Base-by-base conservation (phyloP, 2,329 filamentous ascomycete genomes). In the Venturia oleaginea region DNA sequence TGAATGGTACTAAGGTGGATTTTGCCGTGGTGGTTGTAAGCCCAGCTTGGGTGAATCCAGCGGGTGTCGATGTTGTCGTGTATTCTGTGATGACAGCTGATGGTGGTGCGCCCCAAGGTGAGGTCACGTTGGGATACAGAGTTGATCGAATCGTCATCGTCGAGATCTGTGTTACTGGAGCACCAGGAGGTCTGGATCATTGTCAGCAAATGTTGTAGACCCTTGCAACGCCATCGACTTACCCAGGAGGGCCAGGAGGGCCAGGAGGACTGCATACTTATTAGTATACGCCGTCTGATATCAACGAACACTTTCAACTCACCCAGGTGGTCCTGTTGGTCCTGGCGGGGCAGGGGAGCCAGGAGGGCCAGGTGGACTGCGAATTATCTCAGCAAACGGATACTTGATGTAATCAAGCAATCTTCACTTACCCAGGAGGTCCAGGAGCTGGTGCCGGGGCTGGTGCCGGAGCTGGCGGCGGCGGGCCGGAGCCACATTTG, bases 1-100 rank as follows among this genome's bases (percentile, higher is more conserved):
- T 57, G n/a, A 57, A 57, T 17, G 51, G 51, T n/a, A 57, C 51
- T 32, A 57, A 57, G 51, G 27, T 57, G 30, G 51, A 11, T 34
- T 22, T 57, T 15, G 27, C 51, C 27, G 51, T 57, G 5, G 15
- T 19, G 2, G 30, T 57, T 34, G 51, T 57, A 19, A 34, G 4
- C 4, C 51, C 51, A 17, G 27, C 51, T 57, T 57, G 51, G 19
- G 51, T 57, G 30, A 34, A 57, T 15, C 27, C 30, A 7, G 27
- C 24, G 15, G 27, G 4, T 15, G 51, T 57, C 17, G 51, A 57
- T 30, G 51, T 57, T 34, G 17, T 34, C 19, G 51, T 57, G 19
- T 57, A 57, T 7, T 32, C 19, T 57, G 51, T 57, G 27, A 57
- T 15, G 5, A 57, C 51, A 34, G 51, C 30, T 34, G 51, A 57